A percentile compares a stretch with the other conserved stretches of the same genome.
Conservation (phyloP, 345 rosid genomes). For the Hevea brasiliensis region DNA sequence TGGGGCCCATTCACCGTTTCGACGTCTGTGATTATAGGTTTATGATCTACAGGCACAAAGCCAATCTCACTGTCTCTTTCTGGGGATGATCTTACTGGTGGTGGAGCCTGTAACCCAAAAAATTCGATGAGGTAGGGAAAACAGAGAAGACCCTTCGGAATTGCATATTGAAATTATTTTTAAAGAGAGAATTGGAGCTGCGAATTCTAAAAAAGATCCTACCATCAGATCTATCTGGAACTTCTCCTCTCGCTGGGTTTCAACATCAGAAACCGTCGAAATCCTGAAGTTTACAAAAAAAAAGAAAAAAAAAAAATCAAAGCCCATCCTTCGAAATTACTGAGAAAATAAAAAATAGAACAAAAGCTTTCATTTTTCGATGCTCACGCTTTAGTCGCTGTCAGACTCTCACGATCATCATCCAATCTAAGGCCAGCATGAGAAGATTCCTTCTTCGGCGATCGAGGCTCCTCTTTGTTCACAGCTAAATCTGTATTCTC, state of each 20-base stretch:
- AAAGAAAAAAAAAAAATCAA: neutral
- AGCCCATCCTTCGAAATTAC: neutral
- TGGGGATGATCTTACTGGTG: slow-evolving; percentile 78
- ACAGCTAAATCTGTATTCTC: slow-evolving; percentile 35
- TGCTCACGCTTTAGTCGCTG: slow-evolving; percentile 53
- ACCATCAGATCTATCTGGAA: slow-evolving; percentile 99
- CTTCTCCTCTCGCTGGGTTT: slow-evolving; percentile 60
- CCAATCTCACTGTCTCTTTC: slow-evolving; percentile 72
- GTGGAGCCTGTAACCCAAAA: slow-evolving; percentile 63
- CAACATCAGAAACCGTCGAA: slow-evolving; percentile 39
- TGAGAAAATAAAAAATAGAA: neutral
- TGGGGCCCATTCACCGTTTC: slow-evolving; percentile 65
- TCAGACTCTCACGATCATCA: slow-evolving; percentile 44
- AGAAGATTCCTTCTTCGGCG: slow-evolving; percentile 60
- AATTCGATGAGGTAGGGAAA: neutral
- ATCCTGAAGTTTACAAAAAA: slow-evolving; percentile 35
- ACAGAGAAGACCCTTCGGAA: neutral
- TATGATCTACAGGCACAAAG: slow-evolving; percentile 63
- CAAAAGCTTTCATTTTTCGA: neutral
- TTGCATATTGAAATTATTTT: neutral
- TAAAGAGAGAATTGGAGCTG: neutral
- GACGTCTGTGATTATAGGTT: slow-evolving; percentile 49
- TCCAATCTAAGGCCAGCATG: slow-evolving; percentile 45
- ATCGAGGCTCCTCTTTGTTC: slow-evolving; percentile 52
- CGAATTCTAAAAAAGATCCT: slow-evolving; percentile 20